Evolutionary conservation across 345 rosid genomes (phyloP).

Genomic region (Citropsis articulata): DNA sequence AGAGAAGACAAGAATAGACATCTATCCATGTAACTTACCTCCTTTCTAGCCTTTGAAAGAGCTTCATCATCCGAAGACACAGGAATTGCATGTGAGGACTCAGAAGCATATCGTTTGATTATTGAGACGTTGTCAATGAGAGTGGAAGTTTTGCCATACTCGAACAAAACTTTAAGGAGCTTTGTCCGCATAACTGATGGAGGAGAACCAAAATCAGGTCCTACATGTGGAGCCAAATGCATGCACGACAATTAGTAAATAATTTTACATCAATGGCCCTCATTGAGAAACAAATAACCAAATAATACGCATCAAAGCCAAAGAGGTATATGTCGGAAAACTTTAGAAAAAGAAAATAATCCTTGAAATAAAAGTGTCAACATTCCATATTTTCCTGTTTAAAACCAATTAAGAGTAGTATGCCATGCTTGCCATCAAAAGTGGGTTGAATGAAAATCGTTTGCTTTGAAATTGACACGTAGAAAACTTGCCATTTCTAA

Average conservation of each 20-base stretch:
- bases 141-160: constrained; percentile 70
- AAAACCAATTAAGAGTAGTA: neutral
- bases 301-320: neutral
- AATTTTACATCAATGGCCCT: constrained; percentile 1
- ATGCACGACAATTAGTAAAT: constrained; percentile 11
- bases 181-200: constrained; percentile 59
- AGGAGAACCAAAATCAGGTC: constrained; percentile 91
- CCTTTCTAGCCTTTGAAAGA: constrained; percentile 66
- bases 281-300: neutral
- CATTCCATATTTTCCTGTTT: neutral
- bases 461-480: neutral
- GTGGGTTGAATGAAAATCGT: neutral
- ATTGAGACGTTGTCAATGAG: constrained; percentile 63
- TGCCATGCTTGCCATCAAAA: neutral
- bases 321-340: neutral
- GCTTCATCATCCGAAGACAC: constrained; percentile 84
- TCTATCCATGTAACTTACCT: constrained; percentile 42
- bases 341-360: neutral
- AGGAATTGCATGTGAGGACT: constrained; percentile 70
- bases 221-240: constrained; percentile 34
- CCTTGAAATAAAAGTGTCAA: neutral
- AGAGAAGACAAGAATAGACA: neutral
- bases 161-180: constrained; percentile 65
- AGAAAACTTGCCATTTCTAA: constrained; percentile 57
- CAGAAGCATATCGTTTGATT: constrained; percentile 74